These are phyloP conservation scores for Yamagishiella unicocca DNA, from an alignment of 139 green algal species.

Conservation along the genomic window DNA sequence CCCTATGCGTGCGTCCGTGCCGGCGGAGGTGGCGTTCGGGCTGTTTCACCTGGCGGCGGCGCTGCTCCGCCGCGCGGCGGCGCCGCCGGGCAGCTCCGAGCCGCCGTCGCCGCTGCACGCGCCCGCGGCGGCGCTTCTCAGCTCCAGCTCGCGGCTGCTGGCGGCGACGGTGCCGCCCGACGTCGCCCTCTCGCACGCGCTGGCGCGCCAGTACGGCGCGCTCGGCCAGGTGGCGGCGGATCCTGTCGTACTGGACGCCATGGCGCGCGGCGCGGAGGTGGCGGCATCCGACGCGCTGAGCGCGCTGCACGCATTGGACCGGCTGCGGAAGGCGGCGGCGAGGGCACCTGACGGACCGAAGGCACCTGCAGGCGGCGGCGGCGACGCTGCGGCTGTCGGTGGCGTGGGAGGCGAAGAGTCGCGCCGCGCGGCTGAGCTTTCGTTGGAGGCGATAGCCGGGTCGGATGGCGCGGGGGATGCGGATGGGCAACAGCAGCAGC, in stretches of 20 bases:
- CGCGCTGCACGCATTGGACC: not conserved
- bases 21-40: not conserved
- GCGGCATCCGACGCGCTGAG: not conserved
- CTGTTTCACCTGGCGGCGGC: constrained; percentile 7
- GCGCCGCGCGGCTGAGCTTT: too few species aligned
- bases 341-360: too few species aligned
- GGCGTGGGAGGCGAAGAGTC: too few species aligned
- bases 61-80: not conserved
- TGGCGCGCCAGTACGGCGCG: not conserved
- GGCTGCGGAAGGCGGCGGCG: too few species aligned
- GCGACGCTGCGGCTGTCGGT: too few species aligned
- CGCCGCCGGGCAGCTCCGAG: not conserved
- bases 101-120: not conserved
- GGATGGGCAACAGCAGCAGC: not conserved
- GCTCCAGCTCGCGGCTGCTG: not conserved
- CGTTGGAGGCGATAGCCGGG: too few species aligned
- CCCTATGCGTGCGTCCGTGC: too few species aligned
- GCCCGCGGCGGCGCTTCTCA: not conserved
- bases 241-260: not conserved
- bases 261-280: not conserved
- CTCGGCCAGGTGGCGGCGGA: not conserved
- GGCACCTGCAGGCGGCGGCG: too few species aligned
- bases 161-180: not conserved
- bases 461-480: not conserved
- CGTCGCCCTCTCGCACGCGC: not conserved